A percentile compares a stretch with the other conserved stretches of the same genome.
Conservation (phyloP, 2,329 filamentous ascomycete genomes). For the Penicillium frequentans region DNA sequence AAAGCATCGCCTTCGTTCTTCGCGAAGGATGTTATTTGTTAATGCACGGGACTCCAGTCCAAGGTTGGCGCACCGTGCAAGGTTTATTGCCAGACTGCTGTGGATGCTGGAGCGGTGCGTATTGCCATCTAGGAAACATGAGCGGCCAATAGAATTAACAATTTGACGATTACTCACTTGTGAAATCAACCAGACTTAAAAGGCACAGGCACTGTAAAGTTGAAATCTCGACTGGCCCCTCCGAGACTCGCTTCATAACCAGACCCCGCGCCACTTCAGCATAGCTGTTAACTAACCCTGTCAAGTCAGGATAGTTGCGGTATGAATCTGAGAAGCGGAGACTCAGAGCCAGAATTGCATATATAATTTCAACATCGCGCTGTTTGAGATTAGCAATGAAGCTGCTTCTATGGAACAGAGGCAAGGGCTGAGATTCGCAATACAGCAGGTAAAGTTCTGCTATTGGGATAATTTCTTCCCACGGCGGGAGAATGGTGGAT, state of each 20-base stretch:
- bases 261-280: constrained; percentile 37
- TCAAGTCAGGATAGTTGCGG: constrained; percentile 20
- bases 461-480: constrained; percentile 39
- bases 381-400: constrained; percentile 43
- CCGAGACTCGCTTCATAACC: constrained; percentile 40
- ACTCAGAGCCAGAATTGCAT: constrained; percentile 42
- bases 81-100: constrained; percentile 47
- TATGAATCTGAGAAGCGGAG: constrained; percentile 42
- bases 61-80: constrained; percentile 48
- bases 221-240: constrained; percentile 44
- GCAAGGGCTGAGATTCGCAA: constrained; percentile 53
- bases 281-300: constrained; percentile 36
- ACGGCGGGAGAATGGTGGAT: constrained; percentile 35
- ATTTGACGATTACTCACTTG: constrained; percentile 29
- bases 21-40: constrained; percentile 21
- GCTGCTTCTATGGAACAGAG: constrained; percentile 44
- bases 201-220: constrained; percentile 45
- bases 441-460: constrained; percentile 49
- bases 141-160: background rate
- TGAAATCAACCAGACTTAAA: constrained; percentile 43
- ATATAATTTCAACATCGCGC: constrained; percentile 39
- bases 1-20: constrained; percentile 42
- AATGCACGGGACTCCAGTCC: constrained; percentile 34
- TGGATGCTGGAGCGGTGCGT: constrained; percentile 46
- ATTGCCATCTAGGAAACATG: constrained; percentile 41